phyloP scores from a whole-genome alignment of 192 early-diverging fungal species.

The Umbelopsis ramanniana region DNA sequence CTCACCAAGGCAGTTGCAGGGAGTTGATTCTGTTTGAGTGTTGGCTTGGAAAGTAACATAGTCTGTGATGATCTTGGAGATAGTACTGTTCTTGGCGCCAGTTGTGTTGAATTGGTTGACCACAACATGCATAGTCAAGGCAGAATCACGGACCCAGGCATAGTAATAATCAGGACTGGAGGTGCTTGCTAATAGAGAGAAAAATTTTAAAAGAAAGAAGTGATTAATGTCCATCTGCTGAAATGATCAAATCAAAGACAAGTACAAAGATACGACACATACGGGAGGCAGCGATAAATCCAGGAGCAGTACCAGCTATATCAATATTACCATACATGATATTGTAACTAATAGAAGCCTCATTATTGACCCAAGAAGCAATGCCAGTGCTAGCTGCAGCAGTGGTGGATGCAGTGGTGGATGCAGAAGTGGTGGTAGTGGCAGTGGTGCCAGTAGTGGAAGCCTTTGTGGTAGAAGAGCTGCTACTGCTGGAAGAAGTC shows the following conservation, averaged over 20 bases:
- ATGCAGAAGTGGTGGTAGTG: conserved; percentile 1
- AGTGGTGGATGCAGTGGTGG: not conserved
- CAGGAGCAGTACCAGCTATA: conserved; percentile 21
- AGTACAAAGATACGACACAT: not conserved
- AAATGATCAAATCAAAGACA: not conserved
- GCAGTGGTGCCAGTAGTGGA: conserved; percentile 12
- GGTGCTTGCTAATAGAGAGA: conserved; percentile 20
- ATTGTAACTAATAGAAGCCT: conserved; percentile 17
- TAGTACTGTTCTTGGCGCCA: conserved; percentile 21
- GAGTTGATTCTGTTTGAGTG: conserved; percentile 31
- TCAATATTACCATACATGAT: conserved; percentile 33
- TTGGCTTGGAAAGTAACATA: conserved; percentile 41
- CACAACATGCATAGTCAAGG: conserved; percentile 53
- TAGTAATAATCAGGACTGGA: conserved; percentile 76
- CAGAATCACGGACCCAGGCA: conserved; percentile 72
- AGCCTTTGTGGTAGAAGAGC: not conserved
- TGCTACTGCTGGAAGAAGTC: conserved; percentile 3
- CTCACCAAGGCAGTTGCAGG: conserved; percentile 58
- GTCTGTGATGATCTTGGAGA: conserved; percentile 37
- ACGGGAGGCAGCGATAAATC: conserved; percentile 38
- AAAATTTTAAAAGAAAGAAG: not conserved
- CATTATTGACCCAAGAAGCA: conserved; percentile 14
- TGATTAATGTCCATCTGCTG: not conserved
- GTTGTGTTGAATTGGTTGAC: conserved; percentile 25
- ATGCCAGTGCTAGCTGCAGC: conserved; percentile 9